Conservation (phyloP, 768 basidiomycete genomes). For the Panaeolus papilionaceus region DNA sequence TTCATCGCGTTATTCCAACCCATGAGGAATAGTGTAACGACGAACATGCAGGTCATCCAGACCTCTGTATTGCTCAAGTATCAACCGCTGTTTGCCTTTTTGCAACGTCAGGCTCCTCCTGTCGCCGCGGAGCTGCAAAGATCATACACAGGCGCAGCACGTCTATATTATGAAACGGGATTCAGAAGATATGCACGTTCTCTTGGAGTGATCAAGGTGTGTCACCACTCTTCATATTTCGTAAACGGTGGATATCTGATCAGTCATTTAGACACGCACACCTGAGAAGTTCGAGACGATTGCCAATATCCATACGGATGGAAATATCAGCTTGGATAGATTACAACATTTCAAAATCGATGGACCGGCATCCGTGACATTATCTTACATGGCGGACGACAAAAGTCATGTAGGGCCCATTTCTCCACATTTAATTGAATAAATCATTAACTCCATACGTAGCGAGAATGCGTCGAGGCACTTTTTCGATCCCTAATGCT, state of each 20-base stretch:
- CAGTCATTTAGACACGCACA: conserved; percentile 58
- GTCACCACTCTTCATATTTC: conserved; percentile 18
- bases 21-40: conserved; percentile 81
- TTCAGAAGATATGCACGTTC: conserved; percentile 90
- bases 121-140: conserved; percentile 90
- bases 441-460: background rate
- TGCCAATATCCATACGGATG: conserved; percentile 49
- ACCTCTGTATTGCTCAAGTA: conserved; percentile 87
- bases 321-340: conserved; percentile 57
- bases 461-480: conserved; percentile 65
- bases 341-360: conserved; percentile 75
- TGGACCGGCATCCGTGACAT: conserved; percentile 72
- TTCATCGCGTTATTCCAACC: conserved; percentile 86
- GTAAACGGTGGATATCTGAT: conserved; percentile 3
- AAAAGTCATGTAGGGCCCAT: conserved; percentile 77
- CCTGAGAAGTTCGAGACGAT: conserved; percentile 76
- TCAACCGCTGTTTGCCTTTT: conserved; percentile 79
- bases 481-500: conserved; percentile 85
- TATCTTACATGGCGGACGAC: conserved; percentile 91
- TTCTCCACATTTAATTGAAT: background rate
- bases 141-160: conserved; percentile 81
- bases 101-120: conserved; percentile 80
- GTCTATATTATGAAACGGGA: conserved; percentile 95
- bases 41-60: conserved; percentile 94
- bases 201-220: conserved; percentile 79